Percentiles rank a stretch among this genome's conserved stretches.
phyloP scores from a whole-genome alignment of 2,329 filamentous ascomycete species.

The Parascedosporium putredinis region DNA sequence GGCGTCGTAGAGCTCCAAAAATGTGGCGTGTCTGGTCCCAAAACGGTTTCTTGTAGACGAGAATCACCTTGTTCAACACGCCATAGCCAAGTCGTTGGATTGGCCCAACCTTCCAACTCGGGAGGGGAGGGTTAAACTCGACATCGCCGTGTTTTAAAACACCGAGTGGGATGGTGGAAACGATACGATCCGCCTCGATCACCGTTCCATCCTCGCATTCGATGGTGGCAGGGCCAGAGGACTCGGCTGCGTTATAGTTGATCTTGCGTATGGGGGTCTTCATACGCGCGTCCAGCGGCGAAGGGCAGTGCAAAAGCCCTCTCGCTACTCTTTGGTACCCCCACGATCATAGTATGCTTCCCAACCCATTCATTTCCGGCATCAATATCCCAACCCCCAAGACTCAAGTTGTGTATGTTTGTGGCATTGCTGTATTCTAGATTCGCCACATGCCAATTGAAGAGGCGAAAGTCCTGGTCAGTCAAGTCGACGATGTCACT shows the following conservation, averaged over 20 bases:
- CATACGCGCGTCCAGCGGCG: constrained; percentile 65
- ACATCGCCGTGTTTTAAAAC: constrained; percentile 78
- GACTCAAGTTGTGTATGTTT: constrained; percentile 75
- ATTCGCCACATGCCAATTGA: constrained; percentile 98
- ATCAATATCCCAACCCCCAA: constrained; percentile 92
- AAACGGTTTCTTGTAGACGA: constrained; percentile 82
- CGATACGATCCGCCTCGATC: constrained; percentile 79
- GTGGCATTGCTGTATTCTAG: constrained; percentile 95
- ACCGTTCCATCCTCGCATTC: constrained; percentile 68
- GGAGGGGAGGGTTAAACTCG: constrained; percentile 82
- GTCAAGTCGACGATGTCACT: constrained; percentile 71
- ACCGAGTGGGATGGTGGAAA: constrained; percentile 81
- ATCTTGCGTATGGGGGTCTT: constrained; percentile 65
- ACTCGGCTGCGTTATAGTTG: constrained; percentile 43
- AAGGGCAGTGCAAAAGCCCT: constrained; percentile 69
- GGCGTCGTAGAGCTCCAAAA: constrained; percentile 78
- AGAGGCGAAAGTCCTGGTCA: constrained; percentile 74
- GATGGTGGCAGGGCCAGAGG: constrained; percentile 43
- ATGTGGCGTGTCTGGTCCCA: constrained; percentile 89
- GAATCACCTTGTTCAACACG: constrained; percentile 85
- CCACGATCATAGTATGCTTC: constrained; percentile 83
- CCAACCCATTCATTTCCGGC: constrained; percentile 97
- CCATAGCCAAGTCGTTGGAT: constrained; percentile 85
- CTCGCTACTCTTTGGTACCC: constrained; percentile 92
- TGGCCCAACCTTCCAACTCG: constrained; percentile 70